These are phyloP conservation scores for Stenocarpella maydis DNA, from an alignment of 2,329 filamentous ascomycete species.

Conservation along the genomic window DNA sequence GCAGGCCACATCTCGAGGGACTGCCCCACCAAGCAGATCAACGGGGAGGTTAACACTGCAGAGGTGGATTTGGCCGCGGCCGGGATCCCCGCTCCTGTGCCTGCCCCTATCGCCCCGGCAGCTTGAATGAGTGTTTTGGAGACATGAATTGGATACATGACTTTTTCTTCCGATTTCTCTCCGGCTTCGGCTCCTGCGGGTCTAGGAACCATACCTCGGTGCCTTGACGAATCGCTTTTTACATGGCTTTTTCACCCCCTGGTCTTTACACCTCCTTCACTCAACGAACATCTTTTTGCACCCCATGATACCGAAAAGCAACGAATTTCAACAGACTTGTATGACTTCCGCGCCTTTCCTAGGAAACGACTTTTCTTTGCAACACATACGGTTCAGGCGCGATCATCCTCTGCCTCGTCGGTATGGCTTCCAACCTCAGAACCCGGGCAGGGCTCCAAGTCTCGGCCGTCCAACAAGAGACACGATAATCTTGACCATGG, in stretches of 20 bases:
- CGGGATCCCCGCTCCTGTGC: slow-evolving; percentile 47
- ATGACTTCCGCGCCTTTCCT: slow-evolving; percentile 15
- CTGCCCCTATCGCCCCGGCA: slow-evolving; percentile 52
- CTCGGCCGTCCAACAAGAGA: not conserved
- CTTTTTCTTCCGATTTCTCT: not conserved
- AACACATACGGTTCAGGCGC: not conserved
- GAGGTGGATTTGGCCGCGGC: slow-evolving; percentile 56
- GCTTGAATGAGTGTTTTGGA: slow-evolving; percentile 44
- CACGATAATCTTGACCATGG: not conserved
- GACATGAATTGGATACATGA: slow-evolving; percentile 11
- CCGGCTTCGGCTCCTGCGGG: not conserved
- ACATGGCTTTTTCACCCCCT: slow-evolving; percentile 12
- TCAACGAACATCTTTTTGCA: slow-evolving; percentile 4
- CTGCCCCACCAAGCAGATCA: slow-evolving; percentile 77
- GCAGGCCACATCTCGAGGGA: slow-evolving; percentile 96
- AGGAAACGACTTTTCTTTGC: slow-evolving; percentile 10
- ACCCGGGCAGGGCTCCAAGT: not conserved
- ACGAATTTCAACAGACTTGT: slow-evolving; percentile 19
- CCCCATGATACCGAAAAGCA: slow-evolving; percentile 10
- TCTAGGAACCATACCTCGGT: not conserved
- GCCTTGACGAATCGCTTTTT: slow-evolving; percentile 6
- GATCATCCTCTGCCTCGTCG: not conserved
- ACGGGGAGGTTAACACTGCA: slow-evolving; percentile 54
- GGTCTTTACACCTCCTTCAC: slow-evolving; percentile 20
- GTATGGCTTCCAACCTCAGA: not conserved